phyloP scores from a whole-genome alignment of 1,139 yeast species.

The Pichia terricola region DNA sequence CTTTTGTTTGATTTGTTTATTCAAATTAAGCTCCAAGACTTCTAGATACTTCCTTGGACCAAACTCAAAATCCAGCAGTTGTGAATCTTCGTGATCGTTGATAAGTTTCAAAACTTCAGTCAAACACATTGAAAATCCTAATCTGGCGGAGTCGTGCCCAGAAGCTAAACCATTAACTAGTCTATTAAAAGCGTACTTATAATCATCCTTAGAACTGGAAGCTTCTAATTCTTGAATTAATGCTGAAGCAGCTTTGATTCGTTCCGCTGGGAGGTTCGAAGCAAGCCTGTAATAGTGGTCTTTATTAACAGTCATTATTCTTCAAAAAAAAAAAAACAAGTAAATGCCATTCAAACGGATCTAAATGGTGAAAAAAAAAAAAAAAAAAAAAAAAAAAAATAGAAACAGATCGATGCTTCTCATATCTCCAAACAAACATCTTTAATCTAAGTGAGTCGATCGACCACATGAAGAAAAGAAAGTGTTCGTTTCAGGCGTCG shows the following conservation, averaged over 20 bases:
- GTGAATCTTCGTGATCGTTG: not conserved
- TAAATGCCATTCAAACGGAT: not conserved
- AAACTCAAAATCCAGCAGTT: not conserved
- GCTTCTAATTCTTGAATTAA: conserved; percentile 51
- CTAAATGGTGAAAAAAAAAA: conserved; percentile 19
- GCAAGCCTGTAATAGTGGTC: conserved; percentile 76
- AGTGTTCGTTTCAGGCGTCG: conserved; percentile 3
- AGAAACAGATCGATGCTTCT: not conserved
- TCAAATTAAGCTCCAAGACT: conserved; percentile 34
- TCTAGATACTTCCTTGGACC: conserved; percentile 31
- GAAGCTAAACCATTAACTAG: conserved; percentile 75
- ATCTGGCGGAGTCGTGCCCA: conserved; percentile 71
- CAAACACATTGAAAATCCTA: conserved; percentile 84
- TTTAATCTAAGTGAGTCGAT: too few species aligned
- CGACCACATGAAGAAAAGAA: not conserved
- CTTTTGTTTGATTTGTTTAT: conserved; percentile 32
- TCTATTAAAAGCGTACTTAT: conserved; percentile 75
- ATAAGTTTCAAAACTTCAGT: conserved; percentile 42
- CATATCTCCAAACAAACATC: not conserved
- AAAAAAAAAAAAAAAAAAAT: conserved; percentile 19
- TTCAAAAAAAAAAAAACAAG: not conserved
- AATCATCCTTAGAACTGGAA: conserved; percentile 42
- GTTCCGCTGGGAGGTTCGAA: conserved; percentile 64
- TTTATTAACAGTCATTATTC: conserved; percentile 42
- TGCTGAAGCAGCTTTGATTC: conserved; percentile 62